Evolutionary conservation across 352 stramenopile species (phyloP), one percentile per base, ranked within the genome.

Genomic region (Globisporangium parvum): DNA sequence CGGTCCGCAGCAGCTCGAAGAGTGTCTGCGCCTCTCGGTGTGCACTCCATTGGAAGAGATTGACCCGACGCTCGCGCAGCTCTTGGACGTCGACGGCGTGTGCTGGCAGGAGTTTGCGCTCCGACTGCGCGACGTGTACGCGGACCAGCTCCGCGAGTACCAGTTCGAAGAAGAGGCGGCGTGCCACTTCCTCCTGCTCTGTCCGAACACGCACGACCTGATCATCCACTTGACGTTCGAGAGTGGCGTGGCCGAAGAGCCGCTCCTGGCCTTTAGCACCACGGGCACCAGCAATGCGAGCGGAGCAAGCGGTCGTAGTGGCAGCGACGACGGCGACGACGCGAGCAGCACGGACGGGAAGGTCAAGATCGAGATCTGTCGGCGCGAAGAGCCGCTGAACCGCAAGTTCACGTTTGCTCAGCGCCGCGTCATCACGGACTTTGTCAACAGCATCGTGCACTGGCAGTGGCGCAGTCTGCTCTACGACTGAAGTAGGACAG

Each of bases 391-490:
- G 57, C 78, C 85, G 2, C 63, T 62, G 28, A 91, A 88, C 60
- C 79, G 85, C 47, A 75, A 73, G 65, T 91, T 95, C 60, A 91
- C 83, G 18, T 77, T 85, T 20, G 75, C 83, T 2, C 85, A 95
- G 65, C 81, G 85, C 9, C 82, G 84, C 20, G 84, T 84, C 31
- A 89, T 95, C 60, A 73, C 76, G 2, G 80, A 93, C 50, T 93
- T 95, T 61, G 80, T 95, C 37, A 95, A 95, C 63, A 85, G 69
- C 58, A 85, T 93, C 48, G 80, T 93, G 46, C 85, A 93, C 66
- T 95, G 85, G 85, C 85, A 93, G 49, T 95, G 85, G 85, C 75
- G 79, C 15, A 87, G 74, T 63, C 71, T 93, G 50, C 75, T 93
- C 21, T 93, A 93, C 66, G 83, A 93, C 69, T 93, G 66, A 91